These are phyloP conservation scores for Pyrenochaeta sp. DNA, from an alignment of 2,329 filamentous ascomycete genomes.

Conservation along the genomic window DNA sequence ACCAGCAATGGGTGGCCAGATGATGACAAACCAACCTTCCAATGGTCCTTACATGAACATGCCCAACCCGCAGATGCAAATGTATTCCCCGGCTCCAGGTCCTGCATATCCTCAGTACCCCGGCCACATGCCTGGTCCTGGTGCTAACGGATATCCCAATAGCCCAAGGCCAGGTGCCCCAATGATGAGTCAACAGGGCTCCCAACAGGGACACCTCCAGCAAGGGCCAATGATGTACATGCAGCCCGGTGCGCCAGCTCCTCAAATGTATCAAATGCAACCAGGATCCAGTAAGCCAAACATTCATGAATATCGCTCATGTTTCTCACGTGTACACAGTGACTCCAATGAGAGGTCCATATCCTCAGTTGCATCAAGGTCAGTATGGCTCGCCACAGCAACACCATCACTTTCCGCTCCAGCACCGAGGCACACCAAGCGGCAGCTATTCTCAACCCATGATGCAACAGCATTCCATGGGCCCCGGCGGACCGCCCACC, in stretches of 20 bases:
- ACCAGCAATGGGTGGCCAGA: conserved; percentile 71
- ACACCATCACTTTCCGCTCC: conserved; percentile 49
- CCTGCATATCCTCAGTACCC: conserved; percentile 72
- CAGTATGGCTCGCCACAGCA: conserved; percentile 51
- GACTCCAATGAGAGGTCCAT: conserved; percentile 49
- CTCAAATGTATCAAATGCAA: conserved; percentile 77
- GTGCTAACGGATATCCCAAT: conserved; percentile 80
- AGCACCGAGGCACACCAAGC: conserved; percentile 50
- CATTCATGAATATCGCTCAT: background rate
- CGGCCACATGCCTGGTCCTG: conserved; percentile 59
- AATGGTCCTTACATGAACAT: conserved; percentile 74
- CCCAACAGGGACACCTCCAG: conserved; percentile 82
- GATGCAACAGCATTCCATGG: conserved; percentile 51
- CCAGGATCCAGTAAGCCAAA: conserved; percentile 74
- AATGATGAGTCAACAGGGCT: conserved; percentile 95
- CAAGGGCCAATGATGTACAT: conserved; percentile 72
- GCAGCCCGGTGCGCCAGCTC: conserved; percentile 77
- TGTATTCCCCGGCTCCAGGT: conserved; percentile 76
- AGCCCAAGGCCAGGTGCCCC: conserved; percentile 83
- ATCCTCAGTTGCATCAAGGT: conserved; percentile 48
- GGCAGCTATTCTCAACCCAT: conserved; percentile 52
- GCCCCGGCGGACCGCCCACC: conserved; percentile 44
- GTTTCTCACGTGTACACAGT: conserved; percentile 34
- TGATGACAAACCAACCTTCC: conserved; percentile 82
- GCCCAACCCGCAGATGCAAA: conserved; percentile 76